Conservation (phyloP, 495 filamentous ascomycete species). For the Tuber magnatum region DNA sequence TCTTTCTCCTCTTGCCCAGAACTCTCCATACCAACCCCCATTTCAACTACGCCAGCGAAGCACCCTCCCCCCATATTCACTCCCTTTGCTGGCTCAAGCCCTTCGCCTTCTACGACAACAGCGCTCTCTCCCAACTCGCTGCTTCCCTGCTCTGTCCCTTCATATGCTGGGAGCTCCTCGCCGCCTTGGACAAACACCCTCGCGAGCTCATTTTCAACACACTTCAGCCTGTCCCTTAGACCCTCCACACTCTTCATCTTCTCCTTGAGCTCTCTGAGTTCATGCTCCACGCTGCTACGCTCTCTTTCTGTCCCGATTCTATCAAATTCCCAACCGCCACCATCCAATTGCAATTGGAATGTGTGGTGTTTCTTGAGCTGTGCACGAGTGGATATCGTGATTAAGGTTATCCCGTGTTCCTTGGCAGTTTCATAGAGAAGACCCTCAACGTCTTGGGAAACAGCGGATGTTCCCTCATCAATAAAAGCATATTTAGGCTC, state of each 20-base stretch:
- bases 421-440: slow-evolving; percentile 87
- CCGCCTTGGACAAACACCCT: slow-evolving; percentile 52
- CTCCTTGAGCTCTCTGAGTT: slow-evolving; percentile 75
- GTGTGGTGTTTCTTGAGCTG: slow-evolving; percentile 92
- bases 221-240: slow-evolving; percentile 69
- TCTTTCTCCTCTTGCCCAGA: slow-evolving; percentile 6
- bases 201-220: slow-evolving; percentile 64
- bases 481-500: slow-evolving; percentile 85
- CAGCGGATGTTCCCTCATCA: slow-evolving; percentile 91
- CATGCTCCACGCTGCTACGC: slow-evolving; percentile 81
- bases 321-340: slow-evolving; percentile 74
- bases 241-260: slow-evolving; percentile 70
- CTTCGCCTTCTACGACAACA: slow-evolving; percentile 10
- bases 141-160: slow-evolving; percentile 39
- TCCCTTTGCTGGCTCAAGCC: slow-evolving; percentile 16
- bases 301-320: slow-evolving; percentile 87
- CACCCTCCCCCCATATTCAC: slow-evolving; percentile 8
- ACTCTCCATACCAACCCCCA: background rate
- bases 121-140: slow-evolving; percentile 17
- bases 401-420: slow-evolving; percentile 66
- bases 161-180: slow-evolving; percentile 33
- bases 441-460: slow-evolving; percentile 89
- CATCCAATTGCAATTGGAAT: slow-evolving; percentile 70
- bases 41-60: background rate
- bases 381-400: slow-evolving; percentile 88